Conservation (phyloP, 2,329 filamentous ascomycete genomes). For the Fusarium sp. region DNA sequence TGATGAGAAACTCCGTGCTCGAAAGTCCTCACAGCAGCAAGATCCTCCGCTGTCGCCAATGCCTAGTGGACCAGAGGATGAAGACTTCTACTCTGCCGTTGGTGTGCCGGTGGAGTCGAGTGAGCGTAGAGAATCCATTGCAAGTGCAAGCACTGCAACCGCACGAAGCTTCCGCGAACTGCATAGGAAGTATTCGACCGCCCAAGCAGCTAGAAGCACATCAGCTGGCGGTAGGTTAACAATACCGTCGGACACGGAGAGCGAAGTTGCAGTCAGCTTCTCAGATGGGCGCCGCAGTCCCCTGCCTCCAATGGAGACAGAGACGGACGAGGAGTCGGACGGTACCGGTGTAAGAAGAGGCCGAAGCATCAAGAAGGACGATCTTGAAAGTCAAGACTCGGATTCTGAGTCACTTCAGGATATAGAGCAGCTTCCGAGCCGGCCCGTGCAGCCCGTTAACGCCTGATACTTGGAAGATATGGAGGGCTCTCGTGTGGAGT, state of each 20-base stretch:
- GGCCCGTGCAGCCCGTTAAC: conserved; percentile 46
- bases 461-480: conserved; percentile 40
- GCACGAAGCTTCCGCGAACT: conserved; percentile 71
- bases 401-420: conserved; percentile 44
- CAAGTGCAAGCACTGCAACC: conserved; percentile 73
- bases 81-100: conserved; percentile 64
- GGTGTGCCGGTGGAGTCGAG: conserved; percentile 55
- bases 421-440: conserved; percentile 43
- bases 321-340: conserved; percentile 45
- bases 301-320: conserved; percentile 60
- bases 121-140: conserved; percentile 67
- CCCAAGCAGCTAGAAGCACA: conserved; percentile 56
- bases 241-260: conserved; percentile 66
- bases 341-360: conserved; percentile 19
- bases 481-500: conserved; percentile 19
- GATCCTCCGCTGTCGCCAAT: conserved; percentile 51
- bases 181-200: conserved; percentile 67
- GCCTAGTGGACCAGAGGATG: conserved; percentile 49
- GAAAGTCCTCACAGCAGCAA: conserved; percentile 60
- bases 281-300: conserved; percentile 68
- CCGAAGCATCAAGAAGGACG: conserved; percentile 41
- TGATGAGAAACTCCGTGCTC: conserved; percentile 75
- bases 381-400: conserved; percentile 41
- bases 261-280: conserved; percentile 67
- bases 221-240: conserved; percentile 54